phyloP scores from a whole-genome alignment of 805 yeast genomes.

The Barnettozyma wickerhamii region DNA sequence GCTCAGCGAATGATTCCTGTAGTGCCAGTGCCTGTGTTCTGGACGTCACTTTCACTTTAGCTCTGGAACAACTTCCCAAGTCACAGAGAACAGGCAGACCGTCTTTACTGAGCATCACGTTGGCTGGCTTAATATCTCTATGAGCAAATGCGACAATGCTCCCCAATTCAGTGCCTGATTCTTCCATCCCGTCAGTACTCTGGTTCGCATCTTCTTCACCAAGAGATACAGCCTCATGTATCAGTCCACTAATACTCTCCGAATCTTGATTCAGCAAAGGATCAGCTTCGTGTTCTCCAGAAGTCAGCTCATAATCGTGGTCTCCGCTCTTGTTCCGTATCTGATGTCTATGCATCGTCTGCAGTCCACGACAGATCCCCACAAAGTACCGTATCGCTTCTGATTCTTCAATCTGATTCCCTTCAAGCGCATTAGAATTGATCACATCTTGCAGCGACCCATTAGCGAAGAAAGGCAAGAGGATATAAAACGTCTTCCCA shows the following conservation, averaged over 20 bases:
- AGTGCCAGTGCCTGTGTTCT: conserved; percentile 70
- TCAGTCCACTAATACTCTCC: conserved; percentile 26
- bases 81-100: conserved; percentile 80
- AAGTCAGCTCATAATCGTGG: conserved; percentile 3
- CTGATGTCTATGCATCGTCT: conserved; percentile 56
- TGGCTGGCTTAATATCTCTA: conserved; percentile 85
- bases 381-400: conserved; percentile 60
- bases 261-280: conserved; percentile 20
- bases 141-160: conserved; percentile 74
- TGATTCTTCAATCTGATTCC: conserved; percentile 48
- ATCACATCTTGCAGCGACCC: conserved; percentile 84
- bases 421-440: conserved; percentile 55
- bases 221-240: conserved; percentile 23
- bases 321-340: conserved; percentile 1
- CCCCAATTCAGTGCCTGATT: conserved; percentile 40
- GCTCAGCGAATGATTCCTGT: conserved; percentile 79
- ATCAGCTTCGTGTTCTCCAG: conserved; percentile 21
- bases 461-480: conserved; percentile 70
- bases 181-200: background rate
- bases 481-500: conserved; percentile 68
- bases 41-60: conserved; percentile 47
- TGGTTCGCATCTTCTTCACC: conserved; percentile 20
- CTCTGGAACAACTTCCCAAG: conserved; percentile 72
- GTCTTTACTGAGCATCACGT: conserved; percentile 71
- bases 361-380: conserved; percentile 72